A percentile compares a stretch with the other conserved stretches of the same genome.
phyloP scores from a whole-genome alignment of 2,329 filamentous ascomycete species.

The Metarhizium brunneum region DNA sequence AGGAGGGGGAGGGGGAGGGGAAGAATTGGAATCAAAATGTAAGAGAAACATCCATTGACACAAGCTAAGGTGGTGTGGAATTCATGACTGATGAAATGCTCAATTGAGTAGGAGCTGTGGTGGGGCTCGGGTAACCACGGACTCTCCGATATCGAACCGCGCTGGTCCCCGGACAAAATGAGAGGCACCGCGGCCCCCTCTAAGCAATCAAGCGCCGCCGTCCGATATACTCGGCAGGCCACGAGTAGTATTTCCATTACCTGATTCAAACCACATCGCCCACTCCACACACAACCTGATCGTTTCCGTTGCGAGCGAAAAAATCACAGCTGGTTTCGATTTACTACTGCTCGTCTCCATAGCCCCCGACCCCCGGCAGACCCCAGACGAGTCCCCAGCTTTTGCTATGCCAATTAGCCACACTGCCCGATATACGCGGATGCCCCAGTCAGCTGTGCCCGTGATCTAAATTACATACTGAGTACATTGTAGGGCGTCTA shows the following conservation, averaged over 20 bases:
- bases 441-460: neutral
- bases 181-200: no score
- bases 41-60: neutral
- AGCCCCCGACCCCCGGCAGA: no score
- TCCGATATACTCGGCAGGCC: neutral
- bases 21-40: conserved; percentile 3
- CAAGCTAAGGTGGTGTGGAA: conserved; percentile 2
- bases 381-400: no score
- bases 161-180: neutral
- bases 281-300: no score
- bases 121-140: conserved; percentile 18
- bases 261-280: neutral
- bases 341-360: no score
- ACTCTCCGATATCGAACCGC: conserved; percentile 15
- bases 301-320: no score
- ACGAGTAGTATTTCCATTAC: neutral
- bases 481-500: neutral
- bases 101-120: conserved; percentile 10
- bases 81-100: conserved; percentile 8
- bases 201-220: neutral
- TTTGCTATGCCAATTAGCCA: neutral
- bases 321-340: no score
- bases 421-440: no score
- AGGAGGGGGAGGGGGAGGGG: conserved; percentile 6
- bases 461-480: neutral